A percentile compares a stretch with the other conserved stretches of the same genome.
phyloP scores from a whole-genome alignment of 768 basidiomycete species.

The Calocera cornea region DNA sequence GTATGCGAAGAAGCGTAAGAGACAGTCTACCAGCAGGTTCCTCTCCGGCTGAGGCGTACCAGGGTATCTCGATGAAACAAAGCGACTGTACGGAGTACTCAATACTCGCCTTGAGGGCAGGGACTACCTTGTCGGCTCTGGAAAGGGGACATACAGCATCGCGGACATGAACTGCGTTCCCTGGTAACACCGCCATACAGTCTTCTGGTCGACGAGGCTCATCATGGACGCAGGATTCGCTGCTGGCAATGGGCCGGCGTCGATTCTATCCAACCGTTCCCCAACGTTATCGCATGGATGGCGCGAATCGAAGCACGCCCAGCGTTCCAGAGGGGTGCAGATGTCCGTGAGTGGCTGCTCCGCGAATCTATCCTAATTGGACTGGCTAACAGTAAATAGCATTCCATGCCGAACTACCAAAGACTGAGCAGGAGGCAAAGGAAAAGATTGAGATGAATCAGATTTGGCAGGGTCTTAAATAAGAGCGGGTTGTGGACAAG shows the following conservation, averaged over 20 bases:
- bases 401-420: not conserved
- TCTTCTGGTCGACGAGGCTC: not conserved
- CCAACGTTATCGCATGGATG: not conserved
- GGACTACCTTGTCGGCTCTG: constrained; percentile 14
- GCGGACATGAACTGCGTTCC: constrained; percentile 9
- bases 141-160: constrained; percentile 13
- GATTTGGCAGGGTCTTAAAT: not conserved
- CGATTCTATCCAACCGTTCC: not conserved
- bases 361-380: not conserved
- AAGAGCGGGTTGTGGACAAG: no score
- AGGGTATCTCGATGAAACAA: constrained; percentile 15
- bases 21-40: not conserved
- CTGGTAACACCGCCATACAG: not conserved
- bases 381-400: not conserved
- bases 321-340: not conserved
- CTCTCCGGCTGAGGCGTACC: not conserved
- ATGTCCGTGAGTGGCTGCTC: not conserved
- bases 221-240: not conserved
- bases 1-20: not conserved
- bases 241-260: not conserved
- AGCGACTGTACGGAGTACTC: constrained; percentile 16
- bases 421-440: not conserved
- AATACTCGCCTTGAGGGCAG: constrained; percentile 12
- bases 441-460: not conserved
- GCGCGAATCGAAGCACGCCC: not conserved